Percentiles rank a stretch among this genome's conserved stretches.
phyloP scores from a whole-genome alignment of 768 basidiomycete genomes.

The Strobilomyces confusus region DNA sequence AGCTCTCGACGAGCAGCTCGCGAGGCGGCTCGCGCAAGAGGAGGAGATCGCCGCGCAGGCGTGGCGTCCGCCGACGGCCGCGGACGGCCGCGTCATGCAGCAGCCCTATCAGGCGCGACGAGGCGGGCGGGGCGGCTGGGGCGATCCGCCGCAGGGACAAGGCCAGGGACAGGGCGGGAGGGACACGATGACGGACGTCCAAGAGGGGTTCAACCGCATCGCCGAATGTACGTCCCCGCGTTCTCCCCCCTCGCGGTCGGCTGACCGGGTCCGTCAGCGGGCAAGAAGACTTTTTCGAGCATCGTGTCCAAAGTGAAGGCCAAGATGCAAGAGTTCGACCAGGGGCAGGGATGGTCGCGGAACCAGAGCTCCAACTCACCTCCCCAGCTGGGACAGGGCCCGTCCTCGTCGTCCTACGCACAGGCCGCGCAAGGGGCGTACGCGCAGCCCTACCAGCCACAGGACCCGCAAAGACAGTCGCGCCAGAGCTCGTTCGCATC shows the following conservation, averaged over 20 bases:
- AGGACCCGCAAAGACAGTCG: constrained; percentile 1
- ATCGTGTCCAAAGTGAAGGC: constrained; percentile 76
- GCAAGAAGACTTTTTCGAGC: constrained; percentile 73
- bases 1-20: constrained; percentile 77
- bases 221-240: constrained; percentile 62
- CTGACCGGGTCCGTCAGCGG: constrained; percentile 43
- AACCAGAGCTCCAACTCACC: constrained; percentile 8
- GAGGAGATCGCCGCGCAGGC: constrained; percentile 30
- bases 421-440: constrained; percentile 3
- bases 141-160: constrained; percentile 6
- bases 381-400: neutral
- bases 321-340: constrained; percentile 80
- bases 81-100: constrained; percentile 11
- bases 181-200: constrained; percentile 63
- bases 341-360: constrained; percentile 29
- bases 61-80: constrained; percentile 14
- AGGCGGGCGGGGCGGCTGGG: constrained; percentile 7
- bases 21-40: constrained; percentile 63
- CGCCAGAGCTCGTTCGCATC: constrained; percentile 6
- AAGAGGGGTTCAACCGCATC: constrained; percentile 70
- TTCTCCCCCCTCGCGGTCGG: neutral
- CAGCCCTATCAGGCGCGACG: constrained; percentile 25
- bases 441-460: constrained; percentile 1
- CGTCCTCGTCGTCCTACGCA: neutral
- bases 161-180: constrained; percentile 27